phyloP scores from a whole-genome alignment of 2,329 filamentous ascomycete genomes.

The Davidsoniella eucalypti region DNA sequence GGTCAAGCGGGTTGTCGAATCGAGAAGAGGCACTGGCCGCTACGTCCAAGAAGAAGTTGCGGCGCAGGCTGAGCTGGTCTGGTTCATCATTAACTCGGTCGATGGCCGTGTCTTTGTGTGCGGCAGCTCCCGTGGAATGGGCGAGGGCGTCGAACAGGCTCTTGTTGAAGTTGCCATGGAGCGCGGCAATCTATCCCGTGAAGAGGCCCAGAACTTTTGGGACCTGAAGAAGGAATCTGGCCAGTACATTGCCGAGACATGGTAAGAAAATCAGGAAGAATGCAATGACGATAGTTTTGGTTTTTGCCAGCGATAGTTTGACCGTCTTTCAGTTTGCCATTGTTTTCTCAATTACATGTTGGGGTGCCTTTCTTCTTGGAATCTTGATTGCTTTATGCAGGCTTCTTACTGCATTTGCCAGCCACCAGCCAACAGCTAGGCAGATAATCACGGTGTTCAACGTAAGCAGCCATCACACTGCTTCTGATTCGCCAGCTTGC shows the following conservation, averaged over 20 bases:
- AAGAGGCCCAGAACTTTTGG: slow-evolving; percentile 82
- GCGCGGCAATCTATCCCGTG: slow-evolving; percentile 70
- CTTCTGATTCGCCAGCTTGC: too few relatives aligned
- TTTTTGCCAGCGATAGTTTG: background rate
- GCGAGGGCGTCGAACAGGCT: slow-evolving; percentile 81
- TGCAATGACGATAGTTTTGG: background rate
- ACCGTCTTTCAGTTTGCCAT: too few relatives aligned
- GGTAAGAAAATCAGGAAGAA: slow-evolving; percentile 24
- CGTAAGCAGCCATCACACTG: too few relatives aligned
- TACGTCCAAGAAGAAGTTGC: slow-evolving; percentile 95
- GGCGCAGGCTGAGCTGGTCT: slow-evolving; percentile 87
- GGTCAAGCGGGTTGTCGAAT: slow-evolving; percentile 68
- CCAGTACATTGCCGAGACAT: slow-evolving; percentile 83
- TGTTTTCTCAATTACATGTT: too few relatives aligned
- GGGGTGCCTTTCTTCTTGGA: too few relatives aligned
- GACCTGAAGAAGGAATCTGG: slow-evolving; percentile 76
- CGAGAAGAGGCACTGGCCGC: slow-evolving; percentile 57
- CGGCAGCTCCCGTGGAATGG: slow-evolving; percentile 91
- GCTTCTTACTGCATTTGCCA: too few relatives aligned
- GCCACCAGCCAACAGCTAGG: too few relatives aligned
- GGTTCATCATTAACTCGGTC: slow-evolving; percentile 93
- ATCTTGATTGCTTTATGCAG: too few relatives aligned
- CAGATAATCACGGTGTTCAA: too few relatives aligned
- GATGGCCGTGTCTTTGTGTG: slow-evolving; percentile 95
- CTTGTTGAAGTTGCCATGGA: slow-evolving; percentile 81